Conservation (phyloP, 208 protist species). For the Perkinsela sp. region DNA sequence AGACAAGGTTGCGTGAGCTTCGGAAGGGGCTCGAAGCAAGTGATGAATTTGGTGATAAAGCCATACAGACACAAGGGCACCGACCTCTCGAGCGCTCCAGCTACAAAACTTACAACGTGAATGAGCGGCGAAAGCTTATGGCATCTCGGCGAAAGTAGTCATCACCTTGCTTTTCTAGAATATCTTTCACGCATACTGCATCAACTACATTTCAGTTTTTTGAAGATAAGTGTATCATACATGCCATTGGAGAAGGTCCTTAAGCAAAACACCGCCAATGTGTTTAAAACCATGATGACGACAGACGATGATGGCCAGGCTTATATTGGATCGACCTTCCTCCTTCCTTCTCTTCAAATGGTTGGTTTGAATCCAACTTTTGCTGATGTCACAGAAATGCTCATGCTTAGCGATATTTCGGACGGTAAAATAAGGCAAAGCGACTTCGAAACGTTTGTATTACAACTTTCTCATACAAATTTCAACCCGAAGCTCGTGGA, state of each 20-base stretch:
- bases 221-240: no score
- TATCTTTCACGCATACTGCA: no score
- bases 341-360: not conserved
- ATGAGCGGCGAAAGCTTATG: constrained; percentile 48
- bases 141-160: constrained; percentile 22
- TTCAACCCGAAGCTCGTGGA: not conserved
- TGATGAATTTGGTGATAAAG: constrained; percentile 16
- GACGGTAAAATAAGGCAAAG: not conserved
- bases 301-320: not conserved
- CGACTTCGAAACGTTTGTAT: not conserved
- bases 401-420: not conserved
- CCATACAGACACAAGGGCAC: constrained; percentile 22
- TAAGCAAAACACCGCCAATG: not conserved
- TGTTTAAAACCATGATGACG: not conserved
- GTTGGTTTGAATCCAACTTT: not conserved
- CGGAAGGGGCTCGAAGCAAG: constrained; percentile 35
- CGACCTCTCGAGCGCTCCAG: constrained; percentile 23
- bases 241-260: not conserved
- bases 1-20: constrained; percentile 1
- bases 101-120: constrained; percentile 61
- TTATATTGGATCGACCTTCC: not conserved
- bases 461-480: not conserved
- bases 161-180: no score
- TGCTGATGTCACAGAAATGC: not conserved
- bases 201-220: no score